phyloP scores from a whole-genome alignment of 2,329 filamentous ascomycete genomes.

The Plectosphaerella sp. region DNA sequence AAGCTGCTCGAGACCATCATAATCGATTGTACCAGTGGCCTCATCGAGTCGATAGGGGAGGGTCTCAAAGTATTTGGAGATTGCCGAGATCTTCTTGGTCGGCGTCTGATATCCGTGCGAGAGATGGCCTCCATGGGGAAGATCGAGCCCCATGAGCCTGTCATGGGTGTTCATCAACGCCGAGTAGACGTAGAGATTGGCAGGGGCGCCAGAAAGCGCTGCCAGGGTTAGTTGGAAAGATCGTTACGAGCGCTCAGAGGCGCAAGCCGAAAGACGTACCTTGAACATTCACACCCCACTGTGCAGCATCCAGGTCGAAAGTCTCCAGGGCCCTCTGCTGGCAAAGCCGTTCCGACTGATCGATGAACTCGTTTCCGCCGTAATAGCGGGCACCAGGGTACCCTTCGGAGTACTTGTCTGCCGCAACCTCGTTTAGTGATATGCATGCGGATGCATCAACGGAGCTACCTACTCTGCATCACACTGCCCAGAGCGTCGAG shows the following conservation, averaged over 20 bases:
- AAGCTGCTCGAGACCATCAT: constrained; percentile 82
- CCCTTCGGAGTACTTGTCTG: constrained; percentile 97
- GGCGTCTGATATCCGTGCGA: constrained; percentile 97
- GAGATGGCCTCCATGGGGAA: constrained; percentile 93
- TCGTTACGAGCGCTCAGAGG: not conserved
- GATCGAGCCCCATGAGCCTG: constrained; percentile 92
- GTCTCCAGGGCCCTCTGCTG: constrained; percentile 86
- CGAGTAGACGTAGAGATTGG: constrained; percentile 92
- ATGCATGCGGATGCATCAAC: not conserved
- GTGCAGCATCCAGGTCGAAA: constrained; percentile 74
- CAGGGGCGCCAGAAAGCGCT: constrained; percentile 72
- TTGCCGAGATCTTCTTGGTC: constrained; percentile 90
- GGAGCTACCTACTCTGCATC: constrained; percentile 73
- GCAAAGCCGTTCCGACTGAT: constrained; percentile 82
- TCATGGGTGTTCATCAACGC: constrained; percentile 91
- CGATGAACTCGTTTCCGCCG: constrained; percentile 94
- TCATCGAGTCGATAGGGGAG: constrained; percentile 91
- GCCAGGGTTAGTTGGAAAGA: constrained; percentile 10
- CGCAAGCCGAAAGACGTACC: not conserved
- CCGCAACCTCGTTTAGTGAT: constrained; percentile 9
- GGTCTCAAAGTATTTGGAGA: constrained; percentile 99
- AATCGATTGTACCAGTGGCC: constrained; percentile 90
- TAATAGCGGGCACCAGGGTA: constrained; percentile 97
- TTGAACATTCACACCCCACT: constrained; percentile 98
- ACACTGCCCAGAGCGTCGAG: constrained; percentile 88